Conservation (phyloP, 352 stramenopile genomes). For the Elongisporangium senticosum region DNA sequence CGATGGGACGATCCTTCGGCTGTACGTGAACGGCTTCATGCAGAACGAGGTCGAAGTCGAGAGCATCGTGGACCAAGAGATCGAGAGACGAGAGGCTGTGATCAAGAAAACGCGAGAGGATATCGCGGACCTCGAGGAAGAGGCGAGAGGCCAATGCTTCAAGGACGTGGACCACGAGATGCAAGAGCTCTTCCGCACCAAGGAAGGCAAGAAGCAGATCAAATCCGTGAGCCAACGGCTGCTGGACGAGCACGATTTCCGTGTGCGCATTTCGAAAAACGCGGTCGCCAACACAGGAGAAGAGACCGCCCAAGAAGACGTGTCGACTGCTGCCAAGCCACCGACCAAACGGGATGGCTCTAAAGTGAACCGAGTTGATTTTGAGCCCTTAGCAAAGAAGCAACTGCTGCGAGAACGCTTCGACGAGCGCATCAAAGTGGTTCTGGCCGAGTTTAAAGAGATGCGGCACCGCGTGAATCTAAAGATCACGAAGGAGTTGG, state of each 20-base stretch:
- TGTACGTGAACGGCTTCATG: constrained; percentile 78
- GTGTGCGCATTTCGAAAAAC: constrained; percentile 53
- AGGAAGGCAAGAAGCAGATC: constrained; percentile 68
- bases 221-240: constrained; percentile 60
- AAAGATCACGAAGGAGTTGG: constrained; percentile 66
- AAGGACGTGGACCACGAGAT: constrained; percentile 68
- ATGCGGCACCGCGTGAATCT: constrained; percentile 67
- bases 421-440: constrained; percentile 43
- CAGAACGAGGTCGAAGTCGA: constrained; percentile 72
- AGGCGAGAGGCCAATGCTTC: constrained; percentile 63
- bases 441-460: constrained; percentile 57
- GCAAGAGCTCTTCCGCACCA: constrained; percentile 56
- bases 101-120: constrained; percentile 72
- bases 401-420: constrained; percentile 73
- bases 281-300: constrained; percentile 2
- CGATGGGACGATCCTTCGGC: constrained; percentile 76
- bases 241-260: constrained; percentile 82
- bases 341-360: constrained; percentile 48
- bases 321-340: neutral
- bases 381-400: constrained; percentile 79
- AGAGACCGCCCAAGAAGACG: constrained; percentile 1
- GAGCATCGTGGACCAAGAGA: constrained; percentile 59
- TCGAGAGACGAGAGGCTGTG: constrained; percentile 53
- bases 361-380: constrained; percentile 61
- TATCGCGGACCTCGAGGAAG: constrained; percentile 70